A percentile compares a stretch with the other conserved stretches of the same genome.
Evolutionary conservation across 2,329 filamentous ascomycete species (phyloP).

Genomic region (Colletotrichum godetiae): DNA sequence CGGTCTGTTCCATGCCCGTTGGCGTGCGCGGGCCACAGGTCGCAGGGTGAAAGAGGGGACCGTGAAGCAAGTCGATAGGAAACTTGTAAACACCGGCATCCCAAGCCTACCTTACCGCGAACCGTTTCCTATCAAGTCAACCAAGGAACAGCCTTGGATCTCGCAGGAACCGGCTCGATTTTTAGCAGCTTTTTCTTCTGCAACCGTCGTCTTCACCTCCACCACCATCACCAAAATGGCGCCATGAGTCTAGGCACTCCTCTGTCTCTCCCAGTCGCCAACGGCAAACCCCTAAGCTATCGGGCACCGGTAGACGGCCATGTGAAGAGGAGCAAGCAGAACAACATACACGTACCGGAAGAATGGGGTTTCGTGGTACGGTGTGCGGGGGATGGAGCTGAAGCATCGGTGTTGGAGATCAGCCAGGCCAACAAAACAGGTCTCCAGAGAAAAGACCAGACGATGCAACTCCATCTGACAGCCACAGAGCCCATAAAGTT

Average conservation of each 20-base stretch:
- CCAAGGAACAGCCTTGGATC: not conserved
- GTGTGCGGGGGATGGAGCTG: not conserved
- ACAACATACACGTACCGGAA: not conserved
- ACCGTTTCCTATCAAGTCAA: not conserved
- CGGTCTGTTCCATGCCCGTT: not conserved
- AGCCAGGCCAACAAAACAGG: not conserved
- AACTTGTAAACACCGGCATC: not conserved
- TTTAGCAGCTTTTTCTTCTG: not conserved
- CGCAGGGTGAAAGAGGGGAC: not conserved
- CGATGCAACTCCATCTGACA: slow-evolving; percentile 7
- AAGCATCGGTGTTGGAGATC: not conserved
- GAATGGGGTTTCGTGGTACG: not conserved
- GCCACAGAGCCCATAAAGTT: not conserved
- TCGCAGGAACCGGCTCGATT: not conserved
- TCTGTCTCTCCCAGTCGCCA: not conserved
- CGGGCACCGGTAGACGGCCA: not conserved
- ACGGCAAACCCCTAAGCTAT: not conserved
- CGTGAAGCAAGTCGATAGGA: not conserved
- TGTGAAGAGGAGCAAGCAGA: not conserved
- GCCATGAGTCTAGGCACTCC: not conserved
- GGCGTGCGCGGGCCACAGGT: not conserved
- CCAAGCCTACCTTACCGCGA: not conserved
- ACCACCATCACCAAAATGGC: not conserved
- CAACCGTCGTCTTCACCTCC: not conserved
- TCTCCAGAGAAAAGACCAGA: not conserved